Base-by-base conservation (phyloP, 768 basidiomycete species). In the Pholiota conissans region DNA sequence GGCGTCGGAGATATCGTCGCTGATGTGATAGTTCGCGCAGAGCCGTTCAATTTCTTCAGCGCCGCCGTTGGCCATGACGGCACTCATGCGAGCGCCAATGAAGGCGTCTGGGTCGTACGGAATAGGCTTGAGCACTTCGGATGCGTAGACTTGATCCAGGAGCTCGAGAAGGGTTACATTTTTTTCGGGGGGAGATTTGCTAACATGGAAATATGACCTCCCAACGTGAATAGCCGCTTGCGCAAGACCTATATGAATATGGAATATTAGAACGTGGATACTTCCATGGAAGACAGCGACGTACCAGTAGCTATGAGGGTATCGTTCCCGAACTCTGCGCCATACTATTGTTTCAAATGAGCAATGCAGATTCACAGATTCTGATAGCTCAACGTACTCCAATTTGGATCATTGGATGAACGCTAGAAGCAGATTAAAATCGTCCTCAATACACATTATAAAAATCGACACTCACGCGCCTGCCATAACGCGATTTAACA, bases 351-450 rank as follows among this genome's bases (percentile, higher is more conserved):
- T 7, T 32, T 40, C 16, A 52, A 53, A 13, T 28, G 37, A 26
- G 18, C 2, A 35, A 49, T 18, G 14, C 24, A 13, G 16, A 16
- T 14, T 4, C 40, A 39, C 30, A 13, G 18, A 27, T 24, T 9
- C 20, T 34, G 11, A 8, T 48, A 10, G 13, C 22, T 32, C 54
- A 7, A 76, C 79, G 42, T 64, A 84, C 84, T 39, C 84, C 85
- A n/a, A 77, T 69, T 61, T 81, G 79, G 48, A 87, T 87, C 48
- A 83, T 66, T 0, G 84, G 82, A 67, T 87, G 85, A 11, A 80
- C 56, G 3, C 84, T 86, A 45, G 27, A 14, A 27, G 11, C 22
- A 7, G 9, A 48, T 40, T 8, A 29, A 39, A 26, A 16, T 13
- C 6, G 8, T 35, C 48, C 30, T 42, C 14, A 51, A 10, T 47